These are phyloP conservation scores for Crucihimalaya himalaica DNA, from an alignment of 345 rosid species.

Conservation along the genomic window DNA sequence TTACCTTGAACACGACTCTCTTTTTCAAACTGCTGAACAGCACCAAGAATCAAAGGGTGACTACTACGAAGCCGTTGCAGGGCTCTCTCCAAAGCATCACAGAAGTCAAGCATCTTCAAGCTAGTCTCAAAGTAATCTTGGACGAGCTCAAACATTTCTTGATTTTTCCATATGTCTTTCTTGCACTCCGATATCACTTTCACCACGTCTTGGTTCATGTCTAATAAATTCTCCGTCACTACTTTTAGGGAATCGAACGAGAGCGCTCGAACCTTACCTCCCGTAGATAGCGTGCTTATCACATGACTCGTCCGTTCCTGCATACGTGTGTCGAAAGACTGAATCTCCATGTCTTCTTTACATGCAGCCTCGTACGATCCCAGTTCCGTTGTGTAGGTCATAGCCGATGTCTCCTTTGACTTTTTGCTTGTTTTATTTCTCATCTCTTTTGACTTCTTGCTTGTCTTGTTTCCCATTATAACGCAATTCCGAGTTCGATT, in stretches of 20 bases:
- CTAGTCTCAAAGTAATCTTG: conserved; percentile 87
- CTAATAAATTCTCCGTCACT: conserved; percentile 68
- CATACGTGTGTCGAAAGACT: conserved; percentile 58
- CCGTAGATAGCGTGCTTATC: conserved; percentile 66
- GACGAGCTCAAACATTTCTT: conserved; percentile 70
- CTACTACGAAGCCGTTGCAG: conserved; percentile 63
- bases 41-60: conserved; percentile 62
- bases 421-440: conserved; percentile 46
- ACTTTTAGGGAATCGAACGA: conserved; percentile 78
- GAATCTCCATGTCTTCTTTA: conserved; percentile 58
- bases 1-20: conserved; percentile 42
- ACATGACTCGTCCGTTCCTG: conserved; percentile 70
- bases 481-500: neutral
- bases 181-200: conserved; percentile 73
- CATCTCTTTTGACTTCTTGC: conserved; percentile 47
- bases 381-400: conserved; percentile 52
- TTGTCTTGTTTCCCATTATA: conserved; percentile 14
- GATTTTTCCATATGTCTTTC: conserved; percentile 83
- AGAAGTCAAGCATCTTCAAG: conserved; percentile 77
- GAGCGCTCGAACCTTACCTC: conserved; percentile 75
- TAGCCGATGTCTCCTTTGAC: conserved; percentile 36
- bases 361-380: conserved; percentile 80
- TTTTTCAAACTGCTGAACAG: conserved; percentile 77
- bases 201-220: conserved; percentile 89
- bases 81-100: conserved; percentile 70